These are phyloP conservation scores for Candida dajiaensis DNA, from an alignment of 805 yeast genomes.

Conservation along the genomic window DNA sequence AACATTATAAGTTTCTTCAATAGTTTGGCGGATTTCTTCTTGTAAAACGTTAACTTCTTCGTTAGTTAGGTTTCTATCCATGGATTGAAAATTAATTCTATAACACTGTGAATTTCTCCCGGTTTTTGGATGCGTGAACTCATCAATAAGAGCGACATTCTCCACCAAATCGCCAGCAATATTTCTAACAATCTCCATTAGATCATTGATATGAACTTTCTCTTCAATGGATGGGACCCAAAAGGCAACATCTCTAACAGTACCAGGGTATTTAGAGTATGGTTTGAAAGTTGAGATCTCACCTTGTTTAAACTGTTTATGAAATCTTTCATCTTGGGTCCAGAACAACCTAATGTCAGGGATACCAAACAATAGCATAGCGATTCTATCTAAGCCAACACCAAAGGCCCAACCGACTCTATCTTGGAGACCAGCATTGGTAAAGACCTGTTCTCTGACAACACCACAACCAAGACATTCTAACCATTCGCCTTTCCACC, in stretches of 20 bases:
- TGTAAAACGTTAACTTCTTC: slow-evolving; percentile 78
- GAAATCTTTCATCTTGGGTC: slow-evolving; percentile 77
- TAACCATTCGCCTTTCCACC: slow-evolving; percentile 98
- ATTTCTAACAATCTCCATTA: slow-evolving; percentile 87
- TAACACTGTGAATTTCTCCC: slow-evolving; percentile 76
- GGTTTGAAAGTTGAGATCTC: slow-evolving; percentile 71
- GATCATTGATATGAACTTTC: slow-evolving; percentile 70
- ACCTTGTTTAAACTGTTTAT: slow-evolving; percentile 61
- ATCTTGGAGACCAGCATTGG: slow-evolving; percentile 61
- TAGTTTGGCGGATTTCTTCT: slow-evolving; percentile 51
- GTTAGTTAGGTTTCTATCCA: slow-evolving; percentile 88
- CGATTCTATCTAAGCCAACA: slow-evolving; percentile 88
- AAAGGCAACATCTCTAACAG: slow-evolving; percentile 83
- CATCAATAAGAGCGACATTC: slow-evolving; percentile 73
- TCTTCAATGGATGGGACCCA: slow-evolving; percentile 58
- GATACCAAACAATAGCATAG: slow-evolving; percentile 91
- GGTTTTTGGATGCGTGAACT: slow-evolving; percentile 80
- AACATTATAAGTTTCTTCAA: slow-evolving; percentile 47
- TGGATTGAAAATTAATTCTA: slow-evolving; percentile 87
- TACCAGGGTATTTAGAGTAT: slow-evolving; percentile 86
- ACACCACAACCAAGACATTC: slow-evolving; percentile 97
- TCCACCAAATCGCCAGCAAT: slow-evolving; percentile 87
- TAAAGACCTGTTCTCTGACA: slow-evolving; percentile 70
- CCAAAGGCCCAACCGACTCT: slow-evolving; percentile 98
- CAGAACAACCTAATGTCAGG: slow-evolving; percentile 95